Percentiles rank a stretch among this genome's conserved stretches.
phyloP scores from a whole-genome alignment of 495 filamentous ascomycete species.

The Penicillium verhagenii region DNA sequence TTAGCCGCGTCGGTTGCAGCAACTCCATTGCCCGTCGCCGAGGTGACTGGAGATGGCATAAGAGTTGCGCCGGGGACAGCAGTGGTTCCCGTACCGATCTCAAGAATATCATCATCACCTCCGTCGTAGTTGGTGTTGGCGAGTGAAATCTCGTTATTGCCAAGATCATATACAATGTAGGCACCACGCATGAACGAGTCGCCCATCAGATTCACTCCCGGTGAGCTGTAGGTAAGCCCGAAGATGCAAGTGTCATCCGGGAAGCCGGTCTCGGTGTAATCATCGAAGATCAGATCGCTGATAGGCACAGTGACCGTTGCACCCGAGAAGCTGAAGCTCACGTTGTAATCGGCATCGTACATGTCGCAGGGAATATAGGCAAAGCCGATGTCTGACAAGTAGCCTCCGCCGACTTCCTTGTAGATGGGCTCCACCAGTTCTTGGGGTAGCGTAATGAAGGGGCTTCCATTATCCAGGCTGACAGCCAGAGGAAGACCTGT shows the following conservation, averaged over 20 bases:
- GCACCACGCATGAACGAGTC: constrained; percentile 89
- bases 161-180: constrained; percentile 85
- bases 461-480: constrained; percentile 77
- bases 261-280: constrained; percentile 8
- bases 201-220: constrained; percentile 67
- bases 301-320: constrained; percentile 28
- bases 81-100: constrained; percentile 63
- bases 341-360: constrained; percentile 46
- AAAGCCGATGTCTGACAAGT: constrained; percentile 39
- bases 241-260: constrained; percentile 54
- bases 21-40: constrained; percentile 18
- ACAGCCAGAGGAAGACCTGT: constrained; percentile 60
- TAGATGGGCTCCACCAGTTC: constrained; percentile 59
- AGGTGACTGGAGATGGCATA: constrained; percentile 46
- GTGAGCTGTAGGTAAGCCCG: constrained; percentile 59
- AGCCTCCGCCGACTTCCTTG: constrained; percentile 59
- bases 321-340: constrained; percentile 65
- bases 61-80: constrained; percentile 60
- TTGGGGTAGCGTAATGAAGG: constrained; percentile 72
- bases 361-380: constrained; percentile 66
- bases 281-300: constrained; percentile 21
- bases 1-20: background rate
- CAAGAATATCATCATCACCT: constrained; percentile 58
- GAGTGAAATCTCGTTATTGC: constrained; percentile 73
- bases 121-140: constrained; percentile 77